Base-by-base conservation (phyloP, 495 filamentous ascomycete species). In the Haplographium delicatum region DNA sequence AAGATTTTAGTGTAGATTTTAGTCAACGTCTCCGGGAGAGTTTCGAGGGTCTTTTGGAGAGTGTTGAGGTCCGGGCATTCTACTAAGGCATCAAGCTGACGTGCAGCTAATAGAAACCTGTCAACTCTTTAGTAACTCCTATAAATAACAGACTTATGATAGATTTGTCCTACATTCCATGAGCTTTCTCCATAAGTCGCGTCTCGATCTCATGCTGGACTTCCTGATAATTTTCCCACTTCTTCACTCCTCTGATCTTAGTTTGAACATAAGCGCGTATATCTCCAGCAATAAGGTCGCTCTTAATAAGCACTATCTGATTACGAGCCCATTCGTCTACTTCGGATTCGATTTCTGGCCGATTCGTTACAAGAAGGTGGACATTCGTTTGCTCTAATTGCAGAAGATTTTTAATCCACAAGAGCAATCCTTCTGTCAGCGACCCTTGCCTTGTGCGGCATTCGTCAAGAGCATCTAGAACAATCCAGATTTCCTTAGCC, bases 1-100 rank as follows among this genome's bases (percentile, higher is more conserved):
- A 70, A 42, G 4, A 72, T 71, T 15, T 63, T 40, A 22, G 16
- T 33, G 44, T 72, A 72, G 4, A 63, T 72, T 42, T 66, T 65
- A 28, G 65, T 53, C 11, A 71, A 52, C 5, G 60, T 63, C 22
- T 43, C 45, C 4, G 69, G 69, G 1, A 68, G 48, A 1, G 61
- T 58, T 23, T 20, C 22, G 4, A 69, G 51, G 5, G 58, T 51
- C 23, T 54, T 45, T 33, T 53, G 45, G 18, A 69, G 39, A 5
- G 41, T 38, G 1, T 30, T 19, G 19, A 44, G 47, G 35, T 65
- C 54, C 18, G 43, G 49, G 49, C 65, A 70, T 9, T 63, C 55
- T 11, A 58, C 57, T 6, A 69, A 50, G 0, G 25, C 35, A 38
- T 65, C 53, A 4, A 72, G 42, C 43, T 72, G 68, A 38, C 68